Conservation (phyloP, 2,329 filamentous ascomycete genomes). For the Colletotrichum aenigma region DNA sequence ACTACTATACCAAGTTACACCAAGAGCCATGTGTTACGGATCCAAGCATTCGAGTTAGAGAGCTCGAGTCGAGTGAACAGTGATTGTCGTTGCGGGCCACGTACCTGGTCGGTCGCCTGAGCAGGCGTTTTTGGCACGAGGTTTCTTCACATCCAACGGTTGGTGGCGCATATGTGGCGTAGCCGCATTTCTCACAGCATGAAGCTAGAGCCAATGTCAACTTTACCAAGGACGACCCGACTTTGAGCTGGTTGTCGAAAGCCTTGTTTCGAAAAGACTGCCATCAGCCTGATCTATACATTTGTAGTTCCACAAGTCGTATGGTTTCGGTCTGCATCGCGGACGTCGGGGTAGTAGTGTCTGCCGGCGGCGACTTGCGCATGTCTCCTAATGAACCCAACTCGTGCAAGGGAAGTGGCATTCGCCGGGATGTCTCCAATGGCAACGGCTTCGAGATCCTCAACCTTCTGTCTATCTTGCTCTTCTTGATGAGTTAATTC, state of each 20-base stretch:
- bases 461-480: background rate
- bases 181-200: background rate
- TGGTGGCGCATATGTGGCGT: no score
- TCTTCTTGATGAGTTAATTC: background rate
- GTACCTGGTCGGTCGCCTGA: background rate
- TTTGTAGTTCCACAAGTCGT: background rate
- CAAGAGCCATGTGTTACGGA: background rate
- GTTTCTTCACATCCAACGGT: background rate
- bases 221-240: background rate
- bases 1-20: constrained; percentile 8
- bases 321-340: background rate
- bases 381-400: background rate
- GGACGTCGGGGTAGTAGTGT: background rate
- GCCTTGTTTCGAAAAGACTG: background rate
- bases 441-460: background rate
- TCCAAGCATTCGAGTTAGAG: background rate
- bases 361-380: background rate
- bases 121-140: background rate
- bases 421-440: background rate
- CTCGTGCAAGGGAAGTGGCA: background rate
- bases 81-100: background rate
- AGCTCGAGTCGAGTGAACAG: background rate
- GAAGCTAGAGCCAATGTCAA: background rate
- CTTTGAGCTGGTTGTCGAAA: background rate
- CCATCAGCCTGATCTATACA: background rate